Evolutionary conservation across 805 yeast species (phyloP), one percentile per base, ranked within the genome.

Genomic region (Candida endomychidarum): DNA sequence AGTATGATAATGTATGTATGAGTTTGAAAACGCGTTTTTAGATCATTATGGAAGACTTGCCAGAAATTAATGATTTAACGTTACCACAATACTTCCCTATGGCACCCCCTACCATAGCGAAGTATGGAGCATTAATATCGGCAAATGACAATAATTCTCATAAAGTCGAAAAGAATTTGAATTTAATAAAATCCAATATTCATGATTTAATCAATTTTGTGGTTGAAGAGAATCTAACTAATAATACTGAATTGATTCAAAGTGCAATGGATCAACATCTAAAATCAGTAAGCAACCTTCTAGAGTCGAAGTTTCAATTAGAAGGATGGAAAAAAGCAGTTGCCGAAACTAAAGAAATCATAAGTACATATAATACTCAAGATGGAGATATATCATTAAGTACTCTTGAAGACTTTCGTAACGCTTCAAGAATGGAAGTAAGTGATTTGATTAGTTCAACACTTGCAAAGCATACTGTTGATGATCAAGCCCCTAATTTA

Each of bases 161-260:
- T 12, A 45, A 25, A 10, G 43, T 37, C 12, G 56, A 41, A 8
- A 50, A 48, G 6, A 43, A 28, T 3, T 45, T 46, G 42, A 49
- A 45, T 16, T 42, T 41, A 7, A 51, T 54, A 20, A 51, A 39
- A 25, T 46, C 48, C 7, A 46, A 42, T 12, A 40, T 41, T 3
- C 40, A 48, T 10, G 21, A 21, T 8, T 48, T 34, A 12, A 12
- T 48, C 12, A 35, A 46, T 5, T 46, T 46, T 27, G 26, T 43
- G 8, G 16, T 43, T 4, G 29, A 39, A 16, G 47, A 48, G 14
- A 31, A 36, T 28, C 28, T 28, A 10, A 18, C 34, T n/a, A 18
- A 21, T 5, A 42, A 38, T 12, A 15, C 31, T 8, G 37, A 31
- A 14, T n/a, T 28, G 7, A 15, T 28, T 3, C 9, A 27, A 6